Evolutionary conservation across 176 grass and related monocot genomes (phyloP).

Genomic region (Aegilops tauschii): DNA sequence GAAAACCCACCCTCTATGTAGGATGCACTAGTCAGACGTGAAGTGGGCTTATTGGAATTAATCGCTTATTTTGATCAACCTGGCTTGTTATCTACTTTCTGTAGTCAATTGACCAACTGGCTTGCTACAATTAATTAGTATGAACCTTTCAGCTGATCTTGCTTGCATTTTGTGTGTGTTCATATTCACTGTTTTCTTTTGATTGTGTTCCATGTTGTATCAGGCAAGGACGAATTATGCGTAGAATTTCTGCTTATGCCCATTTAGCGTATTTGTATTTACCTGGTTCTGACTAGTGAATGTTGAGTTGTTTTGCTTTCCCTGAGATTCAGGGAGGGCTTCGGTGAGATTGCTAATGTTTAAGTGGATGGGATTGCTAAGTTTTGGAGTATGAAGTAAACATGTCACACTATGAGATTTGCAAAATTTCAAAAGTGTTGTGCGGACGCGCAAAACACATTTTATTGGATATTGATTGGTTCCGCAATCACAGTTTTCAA

Average conservation of each 20-base stretch:
- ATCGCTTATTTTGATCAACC: not conserved
- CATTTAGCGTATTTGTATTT: not conserved
- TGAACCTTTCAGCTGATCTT: not conserved
- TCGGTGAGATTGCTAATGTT: not conserved
- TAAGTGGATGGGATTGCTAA: too few species aligned
- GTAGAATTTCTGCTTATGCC: not conserved
- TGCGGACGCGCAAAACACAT: not conserved
- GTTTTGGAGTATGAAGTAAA: too few species aligned
- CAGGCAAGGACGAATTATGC: not conserved
- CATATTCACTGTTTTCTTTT: not conserved
- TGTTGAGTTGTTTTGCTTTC: not conserved
- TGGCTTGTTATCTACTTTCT: not conserved
- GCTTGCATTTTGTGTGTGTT: not conserved
- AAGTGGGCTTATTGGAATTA: not conserved
- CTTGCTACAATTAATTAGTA: too few species aligned
- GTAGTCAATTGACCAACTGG: too few species aligned
- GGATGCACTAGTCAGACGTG: not conserved
- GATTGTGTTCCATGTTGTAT: not conserved
- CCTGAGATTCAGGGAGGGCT: not conserved
- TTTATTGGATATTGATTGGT: not conserved
- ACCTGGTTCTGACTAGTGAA: not conserved
- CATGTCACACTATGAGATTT: too few species aligned
- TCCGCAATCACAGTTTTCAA: not conserved
- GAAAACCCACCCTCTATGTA: not conserved
- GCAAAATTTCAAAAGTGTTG: too few species aligned